A percentile compares a stretch with the other conserved stretches of the same genome.
Conservation (phyloP, 305 asterid genomes). For the Fraxinus platypoda region DNA sequence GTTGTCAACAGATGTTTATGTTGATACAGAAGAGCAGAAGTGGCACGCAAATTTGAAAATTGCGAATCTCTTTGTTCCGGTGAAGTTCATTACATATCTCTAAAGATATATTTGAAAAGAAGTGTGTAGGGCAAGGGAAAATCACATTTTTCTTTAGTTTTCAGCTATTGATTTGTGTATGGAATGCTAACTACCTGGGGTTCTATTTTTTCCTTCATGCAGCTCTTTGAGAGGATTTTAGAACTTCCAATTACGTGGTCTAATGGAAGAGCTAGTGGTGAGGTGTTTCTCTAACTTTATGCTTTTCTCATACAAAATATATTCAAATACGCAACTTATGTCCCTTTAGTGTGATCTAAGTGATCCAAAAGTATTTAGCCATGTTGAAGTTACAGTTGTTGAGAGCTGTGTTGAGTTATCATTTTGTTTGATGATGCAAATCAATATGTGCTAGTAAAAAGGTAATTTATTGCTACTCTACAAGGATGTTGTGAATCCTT, state of each 20-base stretch:
- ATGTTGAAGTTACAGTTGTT: slow-evolving; percentile 6
- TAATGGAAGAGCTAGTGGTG: slow-evolving; percentile 98
- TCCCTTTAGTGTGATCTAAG: slow-evolving; percentile 9
- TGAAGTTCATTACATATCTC: slow-evolving; percentile 38
- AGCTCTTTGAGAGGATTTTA: slow-evolving; percentile 93
- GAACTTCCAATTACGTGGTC: slow-evolving; percentile 95
- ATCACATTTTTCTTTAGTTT: slow-evolving; percentile 15
- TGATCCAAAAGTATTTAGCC: not conserved
- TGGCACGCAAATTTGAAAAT: slow-evolving; percentile 98
- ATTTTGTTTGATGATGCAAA: slow-evolving; percentile 14
- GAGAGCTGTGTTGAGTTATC: slow-evolving; percentile 7
- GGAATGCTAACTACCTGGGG: slow-evolving; percentile 18
- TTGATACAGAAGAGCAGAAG: slow-evolving; percentile 81
- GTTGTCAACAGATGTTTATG: slow-evolving; percentile 95
- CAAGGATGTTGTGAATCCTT: slow-evolving; percentile 12
- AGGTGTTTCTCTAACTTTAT: slow-evolving; percentile 70
- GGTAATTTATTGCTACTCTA: slow-evolving; percentile 8
- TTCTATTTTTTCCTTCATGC: slow-evolving; percentile 32
- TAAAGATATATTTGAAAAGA: slow-evolving; percentile 2
- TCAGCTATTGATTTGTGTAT: slow-evolving; percentile 21
- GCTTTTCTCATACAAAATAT: slow-evolving; percentile 23
- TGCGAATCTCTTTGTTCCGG: slow-evolving; percentile 92
- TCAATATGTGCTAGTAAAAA: slow-evolving; percentile 13
- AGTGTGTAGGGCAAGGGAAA: slow-evolving; percentile 10
- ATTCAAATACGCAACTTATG: slow-evolving; percentile 11